Evolutionary conservation across 306 rosid species (phyloP), one percentile per base, ranked within the genome.

Genomic region (Cucurbita argyrosperma): DNA sequence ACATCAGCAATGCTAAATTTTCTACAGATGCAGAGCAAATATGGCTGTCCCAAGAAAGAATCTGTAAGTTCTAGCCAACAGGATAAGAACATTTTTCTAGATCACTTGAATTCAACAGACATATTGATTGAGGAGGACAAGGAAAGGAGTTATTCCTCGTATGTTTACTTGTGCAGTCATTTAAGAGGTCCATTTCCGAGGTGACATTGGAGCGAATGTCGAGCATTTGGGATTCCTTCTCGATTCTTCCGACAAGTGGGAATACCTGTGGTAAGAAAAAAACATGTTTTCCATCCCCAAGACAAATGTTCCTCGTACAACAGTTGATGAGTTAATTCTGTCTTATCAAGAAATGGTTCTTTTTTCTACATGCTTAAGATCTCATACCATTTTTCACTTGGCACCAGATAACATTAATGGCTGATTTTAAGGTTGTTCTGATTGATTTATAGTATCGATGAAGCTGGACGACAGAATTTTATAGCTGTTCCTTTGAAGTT

Each of bases 21-120:
- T 66, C 72, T 78, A 77, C 96, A 95, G 99, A 76, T 89, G 84
- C 96, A 91, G 78, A 85, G 83, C 80, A 91, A 85, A 87, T 95
- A 81, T 68, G 99, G 97, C 50, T 82, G 82, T 82, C 72, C 87
- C 52, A 89, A 78, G 82, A 89, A 79, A 78, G 91, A 81, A 84
- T 56, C 90, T 5, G 97, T 91, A 82, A 88, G 79, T 49, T 46
- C 54, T 50, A 58, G 46, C 59, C 74, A 30, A 14, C 54, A 50
- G 56, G 35, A 30, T 30, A 30, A 30, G 35, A 9, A 46, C 3
- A 46, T 19, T 7, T 39, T 56, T 38, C 0, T 76, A 21, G 26
- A 54, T 50, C 74, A 55, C 52, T 77, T 76, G 46, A 14, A 59
- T 39, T 49, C 51, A 69, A 50, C 43, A 13, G 62, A 76, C 40